Evolutionary conservation across 257 asterid species (phyloP).

Genomic region (Gentiana macrophylla): DNA sequence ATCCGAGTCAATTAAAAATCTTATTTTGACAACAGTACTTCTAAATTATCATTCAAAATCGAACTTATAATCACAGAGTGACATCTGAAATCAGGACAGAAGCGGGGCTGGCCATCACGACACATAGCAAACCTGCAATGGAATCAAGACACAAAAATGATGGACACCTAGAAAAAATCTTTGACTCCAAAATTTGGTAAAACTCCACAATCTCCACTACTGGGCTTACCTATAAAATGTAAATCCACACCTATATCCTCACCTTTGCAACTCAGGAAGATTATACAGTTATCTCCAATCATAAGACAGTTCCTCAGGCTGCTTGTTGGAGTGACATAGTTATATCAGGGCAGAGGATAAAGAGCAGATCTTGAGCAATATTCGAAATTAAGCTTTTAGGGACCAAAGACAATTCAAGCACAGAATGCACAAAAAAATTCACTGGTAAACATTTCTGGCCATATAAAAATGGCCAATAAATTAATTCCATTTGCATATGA

Average conservation of each 20-base stretch:
- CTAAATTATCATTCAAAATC: slow-evolving; percentile 22
- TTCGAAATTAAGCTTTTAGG: slow-evolving; percentile 14
- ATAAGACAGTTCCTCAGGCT: slow-evolving; percentile 46
- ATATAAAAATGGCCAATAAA: too few relatives aligned
- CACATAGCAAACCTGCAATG: slow-evolving; percentile 82
- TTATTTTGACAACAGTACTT: slow-evolving; percentile 14
- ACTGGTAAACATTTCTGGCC: too few relatives aligned
- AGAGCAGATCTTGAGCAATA: slow-evolving; percentile 16
- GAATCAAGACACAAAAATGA: slow-evolving; percentile 84
- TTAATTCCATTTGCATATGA: too few relatives aligned
- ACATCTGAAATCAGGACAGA: slow-evolving; percentile 68
- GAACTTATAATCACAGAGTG: slow-evolving; percentile 72
- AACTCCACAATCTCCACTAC: slow-evolving; percentile 41
- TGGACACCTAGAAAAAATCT: slow-evolving; percentile 60
- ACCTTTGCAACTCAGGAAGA: slow-evolving; percentile 18
- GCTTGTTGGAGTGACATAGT: slow-evolving; percentile 49
- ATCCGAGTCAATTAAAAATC: slow-evolving; percentile 13
- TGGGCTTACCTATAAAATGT: slow-evolving; percentile 11
- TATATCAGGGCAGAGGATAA: slow-evolving; percentile 18
- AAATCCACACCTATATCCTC: slow-evolving; percentile 12
- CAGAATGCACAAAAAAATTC: neutral
- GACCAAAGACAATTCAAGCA: slow-evolving; percentile 1
- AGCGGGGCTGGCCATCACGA: slow-evolving; percentile 81
- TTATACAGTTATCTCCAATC: slow-evolving; percentile 42
- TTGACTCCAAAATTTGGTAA: slow-evolving; percentile 27